A percentile compares a stretch with the other conserved stretches of the same genome.
phyloP scores from a whole-genome alignment of 2,329 filamentous ascomycete genomes.

The Pezicula carpinea region DNA sequence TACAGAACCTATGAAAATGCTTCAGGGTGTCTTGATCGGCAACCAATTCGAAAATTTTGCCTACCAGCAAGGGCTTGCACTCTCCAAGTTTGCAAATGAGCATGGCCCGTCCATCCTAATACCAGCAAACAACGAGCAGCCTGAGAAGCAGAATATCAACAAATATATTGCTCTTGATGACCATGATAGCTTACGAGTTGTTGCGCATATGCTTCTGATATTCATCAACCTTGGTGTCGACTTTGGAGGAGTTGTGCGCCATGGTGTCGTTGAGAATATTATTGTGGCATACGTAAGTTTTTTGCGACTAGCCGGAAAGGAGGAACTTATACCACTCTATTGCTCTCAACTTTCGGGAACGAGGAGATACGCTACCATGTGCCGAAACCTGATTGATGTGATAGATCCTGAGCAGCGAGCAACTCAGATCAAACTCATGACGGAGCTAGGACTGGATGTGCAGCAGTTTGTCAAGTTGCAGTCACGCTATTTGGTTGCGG shows the following conservation, averaged over 20 bases:
- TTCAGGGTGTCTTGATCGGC: conserved; percentile 72
- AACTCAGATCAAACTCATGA: conserved; percentile 69
- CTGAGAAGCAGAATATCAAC: conserved; percentile 32
- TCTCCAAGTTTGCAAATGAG: conserved; percentile 44
- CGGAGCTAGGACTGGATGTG: conserved; percentile 67
- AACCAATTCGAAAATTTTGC: conserved; percentile 54
- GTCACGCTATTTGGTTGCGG: conserved; percentile 47
- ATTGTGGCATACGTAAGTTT: conserved; percentile 79
- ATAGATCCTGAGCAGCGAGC: conserved; percentile 60
- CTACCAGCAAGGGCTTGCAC: conserved; percentile 51
- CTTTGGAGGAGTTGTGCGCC: conserved; percentile 34
- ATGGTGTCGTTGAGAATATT: conserved; percentile 58
- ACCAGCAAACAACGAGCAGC: conserved; percentile 32
- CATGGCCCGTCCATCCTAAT: conserved; percentile 38
- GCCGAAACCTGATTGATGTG: conserved; percentile 71
- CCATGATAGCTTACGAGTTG: conserved; percentile 61
- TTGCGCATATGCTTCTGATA: conserved; percentile 66
- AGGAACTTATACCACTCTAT: conserved; percentile 81
- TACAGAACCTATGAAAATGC: conserved; percentile 62
- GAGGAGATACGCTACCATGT: conserved; percentile 66
- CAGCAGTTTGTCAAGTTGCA: conserved; percentile 70
- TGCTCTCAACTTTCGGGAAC: conserved; percentile 69
- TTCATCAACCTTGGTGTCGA: conserved; percentile 55
- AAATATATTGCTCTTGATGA: conserved; percentile 53
- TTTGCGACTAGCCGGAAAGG: conserved; percentile 66